Conservation (phyloP, 305 asterid species). For the Fraxinus nigra region DNA sequence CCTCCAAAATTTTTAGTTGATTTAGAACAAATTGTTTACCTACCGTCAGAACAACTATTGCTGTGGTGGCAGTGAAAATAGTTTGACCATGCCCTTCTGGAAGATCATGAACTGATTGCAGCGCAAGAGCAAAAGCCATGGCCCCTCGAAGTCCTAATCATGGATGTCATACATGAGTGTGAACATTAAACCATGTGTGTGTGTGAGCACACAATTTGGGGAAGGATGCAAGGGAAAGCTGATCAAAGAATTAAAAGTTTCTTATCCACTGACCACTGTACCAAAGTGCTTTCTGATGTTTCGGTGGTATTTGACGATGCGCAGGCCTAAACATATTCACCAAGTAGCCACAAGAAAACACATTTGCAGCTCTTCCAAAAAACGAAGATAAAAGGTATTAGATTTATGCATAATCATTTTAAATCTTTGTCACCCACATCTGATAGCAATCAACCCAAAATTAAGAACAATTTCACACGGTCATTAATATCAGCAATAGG, state of each 20-base stretch:
- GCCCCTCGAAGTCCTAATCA: conserved; percentile 94
- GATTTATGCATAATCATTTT: conserved; percentile 17
- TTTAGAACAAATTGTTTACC: conserved; percentile 26
- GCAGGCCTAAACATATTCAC: conserved; percentile 87
- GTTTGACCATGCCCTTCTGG: conserved; percentile 99
- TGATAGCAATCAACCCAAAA: conserved; percentile 12
- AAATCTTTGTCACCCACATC: conserved; percentile 5
- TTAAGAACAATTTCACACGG: conserved; percentile 3
- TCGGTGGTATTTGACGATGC: conserved; percentile 74
- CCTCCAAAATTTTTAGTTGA: conserved; percentile 2
- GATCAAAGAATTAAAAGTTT: conserved; percentile 13
- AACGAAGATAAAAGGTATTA: conserved; percentile 34
- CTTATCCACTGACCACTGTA: conserved; percentile 76
- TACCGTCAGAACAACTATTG: conserved; percentile 92
- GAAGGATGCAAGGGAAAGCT: conserved; percentile 8
- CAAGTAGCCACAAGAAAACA: conserved; percentile 93
- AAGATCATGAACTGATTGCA: conserved; percentile 97
- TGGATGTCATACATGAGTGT: conserved; percentile 24
- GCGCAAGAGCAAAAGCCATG: conserved; percentile 98
- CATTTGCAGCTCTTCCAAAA: conserved; percentile 90
- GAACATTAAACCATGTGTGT: conserved; percentile 9
- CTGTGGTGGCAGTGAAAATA: conserved; percentile 95
- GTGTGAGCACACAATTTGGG: background rate
- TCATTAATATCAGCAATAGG: conserved; percentile 4
- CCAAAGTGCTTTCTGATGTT: conserved; percentile 99